Base-by-base conservation (phyloP, 805 yeast genomes). In the Kazachstania martiniae region DNA sequence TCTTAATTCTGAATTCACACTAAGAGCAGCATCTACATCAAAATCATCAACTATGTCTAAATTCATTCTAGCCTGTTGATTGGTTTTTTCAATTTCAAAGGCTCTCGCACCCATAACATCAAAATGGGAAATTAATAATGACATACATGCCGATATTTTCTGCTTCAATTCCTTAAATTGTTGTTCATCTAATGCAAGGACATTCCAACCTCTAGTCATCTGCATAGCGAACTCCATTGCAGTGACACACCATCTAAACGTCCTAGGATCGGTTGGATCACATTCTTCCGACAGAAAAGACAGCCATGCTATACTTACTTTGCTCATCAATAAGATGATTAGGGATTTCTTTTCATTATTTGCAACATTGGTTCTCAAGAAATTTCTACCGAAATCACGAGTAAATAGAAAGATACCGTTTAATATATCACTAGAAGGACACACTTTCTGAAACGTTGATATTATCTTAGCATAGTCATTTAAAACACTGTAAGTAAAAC, bases 51-150 rank as follows among this genome's bases (percentile, higher is more conserved):
- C 58, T 13, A 50, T 49, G 28, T 44, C 61, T 32, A 51, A 46
- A 38, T 49, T 56, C 23, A 54, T 45, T 39, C 53, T 53, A 12
- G 25, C 14, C 29, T 42, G 58, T 38, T 41, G 60, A 33, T 39
- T 46, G 29, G 41, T 46, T 33, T 70, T 63, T 44, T 70, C 77
- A 33, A 74, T 75, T 61, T 68, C 58, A 53, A 70, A 40, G 1
- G 94, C 80, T 48, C 97, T 70, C 0, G 96, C 96, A 32, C 98
- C 97, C 95, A 89, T 91, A 34, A 91, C 86, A 59, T 91, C 97
- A 51, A 91, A 91, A 59, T 91, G 98, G 0, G 95, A 84, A 40
- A 91, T 87, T 39, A 91, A 65, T 30, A 91, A 63, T 2, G 96
- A 77, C 87, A 91, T 84, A 58, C 96, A 86, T 1, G 94, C 83